These are phyloP conservation scores for Chlamydomonas sp. DNA, from an alignment of 139 green algal genomes.

Conservation along the genomic window DNA sequence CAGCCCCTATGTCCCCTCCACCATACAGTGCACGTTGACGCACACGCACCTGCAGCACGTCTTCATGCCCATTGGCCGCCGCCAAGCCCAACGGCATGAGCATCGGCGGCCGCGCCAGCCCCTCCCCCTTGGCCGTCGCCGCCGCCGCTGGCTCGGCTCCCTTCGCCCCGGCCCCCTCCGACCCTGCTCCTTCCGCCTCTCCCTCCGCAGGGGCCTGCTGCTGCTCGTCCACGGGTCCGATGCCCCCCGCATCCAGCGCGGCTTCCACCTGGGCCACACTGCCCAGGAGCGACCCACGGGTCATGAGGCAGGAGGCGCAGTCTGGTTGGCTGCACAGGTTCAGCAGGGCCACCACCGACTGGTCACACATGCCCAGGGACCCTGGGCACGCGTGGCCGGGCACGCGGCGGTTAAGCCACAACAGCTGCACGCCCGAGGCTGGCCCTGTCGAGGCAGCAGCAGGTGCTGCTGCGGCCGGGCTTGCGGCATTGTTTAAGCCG, in stretches of 20 bases:
- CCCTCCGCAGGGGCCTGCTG: not conserved
- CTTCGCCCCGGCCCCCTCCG: not conserved
- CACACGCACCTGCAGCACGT: not conserved
- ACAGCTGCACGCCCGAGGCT: not conserved
- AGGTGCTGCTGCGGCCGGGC: too few species aligned
- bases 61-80: conserved; percentile 26
- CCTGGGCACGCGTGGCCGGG: conserved; percentile 2
- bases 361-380: conserved; percentile 35
- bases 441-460: too few species aligned
- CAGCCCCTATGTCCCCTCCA: too few species aligned
- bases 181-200: not conserved
- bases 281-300: conserved; percentile 22
- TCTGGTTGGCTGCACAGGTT: conserved; percentile 29
- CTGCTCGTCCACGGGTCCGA: conserved; percentile 22
- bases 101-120: conserved; percentile 15
- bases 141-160: not conserved
- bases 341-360: conserved; percentile 29
- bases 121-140: not conserved
- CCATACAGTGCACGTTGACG: too few species aligned
- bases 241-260: conserved; percentile 6
- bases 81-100: conserved; percentile 34
- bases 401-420: conserved; percentile 31
- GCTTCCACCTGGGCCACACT: not conserved
- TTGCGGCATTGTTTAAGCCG: too few species aligned
- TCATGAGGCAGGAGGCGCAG: conserved; percentile 32